Base-by-base conservation (phyloP, 805 yeast genomes). In the Candida yuanshanica region DNA sequence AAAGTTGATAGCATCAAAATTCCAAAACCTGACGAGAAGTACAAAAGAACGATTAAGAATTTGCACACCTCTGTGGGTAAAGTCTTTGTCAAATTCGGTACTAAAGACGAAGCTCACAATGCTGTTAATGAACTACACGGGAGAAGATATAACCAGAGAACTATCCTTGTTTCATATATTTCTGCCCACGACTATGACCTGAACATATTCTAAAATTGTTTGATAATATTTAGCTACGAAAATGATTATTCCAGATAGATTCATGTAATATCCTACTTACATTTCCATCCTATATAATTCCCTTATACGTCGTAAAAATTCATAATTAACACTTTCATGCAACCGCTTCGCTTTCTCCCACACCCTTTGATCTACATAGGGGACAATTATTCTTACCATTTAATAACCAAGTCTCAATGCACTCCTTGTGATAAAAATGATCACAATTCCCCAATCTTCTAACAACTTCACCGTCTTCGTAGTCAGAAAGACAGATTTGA, bases 81-180 rank as follows among this genome's bases (percentile, higher is more conserved):
- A 47, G 70, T 88, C 0, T 88, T 70, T 58, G 76, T 85, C 18
- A 77, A 81, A 58, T 89, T 83, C 60, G 69, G 67, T 1, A 64
- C 66, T 11, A 60, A 67, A 2, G 73, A 72, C 2, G 61, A 63
- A 2, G 81, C 95, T 1, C 56, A 64, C 6, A 58, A 60, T 8
- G 95, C 93, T 0, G 64, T 77, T 60, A 44, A 60, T 9, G 72
- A 68, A 9, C 50, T 87, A 14, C 77, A 83, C 8, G 95, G 95
- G 1, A 63, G 81, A 38, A 61, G 62, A 39, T 89, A 80, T 55
- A 76, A 79, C 47, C 89, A 79, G 35, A 66, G 96, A 37, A 71
- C 83, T 0, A 77, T 89, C 0, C 47, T 90, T 14, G 78, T 85
- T 43, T 71, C 83, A 1, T 85, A 68, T 51, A 70, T 74, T 46